Percentiles rank a stretch among this genome's conserved stretches.
Conservation (phyloP, 2,329 filamentous ascomycete species). For the Claviceps fusiformis region DNA sequence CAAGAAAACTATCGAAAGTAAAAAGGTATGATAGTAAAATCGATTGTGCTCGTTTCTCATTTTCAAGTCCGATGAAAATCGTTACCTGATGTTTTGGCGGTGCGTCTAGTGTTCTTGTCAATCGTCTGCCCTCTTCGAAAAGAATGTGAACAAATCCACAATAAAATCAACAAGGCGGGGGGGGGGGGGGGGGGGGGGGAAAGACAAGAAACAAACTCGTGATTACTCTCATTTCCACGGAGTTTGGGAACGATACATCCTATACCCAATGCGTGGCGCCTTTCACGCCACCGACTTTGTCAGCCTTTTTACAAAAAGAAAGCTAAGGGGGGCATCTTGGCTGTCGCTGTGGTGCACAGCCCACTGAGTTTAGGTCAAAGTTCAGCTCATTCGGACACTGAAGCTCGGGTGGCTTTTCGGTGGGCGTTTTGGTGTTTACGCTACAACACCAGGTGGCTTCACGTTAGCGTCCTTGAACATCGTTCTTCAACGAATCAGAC, state of each 20-base stretch:
- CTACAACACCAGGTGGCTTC: neutral
- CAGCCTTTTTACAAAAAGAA: too few relatives aligned
- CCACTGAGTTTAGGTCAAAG: neutral
- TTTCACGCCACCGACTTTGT: neutral
- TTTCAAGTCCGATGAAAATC: too few relatives aligned
- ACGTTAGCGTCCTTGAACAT: neutral
- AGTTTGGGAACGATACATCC: too few relatives aligned
- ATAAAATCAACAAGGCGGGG: too few relatives aligned
- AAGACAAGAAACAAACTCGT: too few relatives aligned
- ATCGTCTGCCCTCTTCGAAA: too few relatives aligned
- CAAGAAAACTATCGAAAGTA: too few relatives aligned
- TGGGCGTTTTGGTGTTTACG: neutral
- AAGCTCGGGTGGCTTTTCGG: neutral
- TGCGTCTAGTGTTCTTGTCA: too few relatives aligned
- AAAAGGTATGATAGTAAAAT: neutral
- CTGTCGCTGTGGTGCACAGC: neutral
- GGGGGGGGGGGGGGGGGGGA: too few relatives aligned
- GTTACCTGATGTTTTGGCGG: too few relatives aligned
- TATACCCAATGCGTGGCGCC: neutral
- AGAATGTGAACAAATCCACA: too few relatives aligned
- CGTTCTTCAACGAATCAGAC: neutral
- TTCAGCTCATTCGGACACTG: neutral
- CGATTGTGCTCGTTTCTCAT: neutral
- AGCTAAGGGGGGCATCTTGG: neutral
- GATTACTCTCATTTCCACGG: too few relatives aligned